Conservation (phyloP, 768 basidiomycete species). For the Hericium rajendrae region DNA sequence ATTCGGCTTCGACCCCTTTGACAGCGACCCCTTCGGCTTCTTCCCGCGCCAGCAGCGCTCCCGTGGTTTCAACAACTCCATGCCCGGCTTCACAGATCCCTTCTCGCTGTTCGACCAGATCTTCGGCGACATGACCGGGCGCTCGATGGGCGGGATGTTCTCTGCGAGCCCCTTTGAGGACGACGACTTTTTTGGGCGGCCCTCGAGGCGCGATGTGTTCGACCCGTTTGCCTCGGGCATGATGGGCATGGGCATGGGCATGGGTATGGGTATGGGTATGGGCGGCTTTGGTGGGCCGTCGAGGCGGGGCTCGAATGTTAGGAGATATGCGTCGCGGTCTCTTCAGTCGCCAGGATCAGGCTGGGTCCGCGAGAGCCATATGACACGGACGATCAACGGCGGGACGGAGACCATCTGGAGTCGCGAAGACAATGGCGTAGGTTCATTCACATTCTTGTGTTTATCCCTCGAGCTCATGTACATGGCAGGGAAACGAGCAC, state of each 20-base stretch:
- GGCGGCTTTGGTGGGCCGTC: background rate
- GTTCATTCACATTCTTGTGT: constrained; percentile 14
- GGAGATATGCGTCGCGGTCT: constrained; percentile 19
- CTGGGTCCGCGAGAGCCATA: constrained; percentile 42
- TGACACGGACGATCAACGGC: constrained; percentile 55
- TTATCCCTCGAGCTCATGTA: constrained; percentile 9
- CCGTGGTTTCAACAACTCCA: constrained; percentile 27
- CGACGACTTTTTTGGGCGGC: background rate
- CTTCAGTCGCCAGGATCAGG: constrained; percentile 29
- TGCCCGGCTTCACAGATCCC: constrained; percentile 59
- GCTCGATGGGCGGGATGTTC: constrained; percentile 21
- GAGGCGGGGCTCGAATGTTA: background rate
- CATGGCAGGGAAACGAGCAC: constrained; percentile 63
- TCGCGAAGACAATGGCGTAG: constrained; percentile 49
- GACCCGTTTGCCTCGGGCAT: background rate
- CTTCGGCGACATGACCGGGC: constrained; percentile 35
- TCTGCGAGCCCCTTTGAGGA: constrained; percentile 16
- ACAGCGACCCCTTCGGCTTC: background rate
- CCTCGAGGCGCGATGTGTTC: constrained; percentile 7
- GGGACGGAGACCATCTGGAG: constrained; percentile 49
- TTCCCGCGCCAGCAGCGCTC: constrained; percentile 2
- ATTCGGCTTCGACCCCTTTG: background rate
- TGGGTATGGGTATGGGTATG: constrained; percentile 1
- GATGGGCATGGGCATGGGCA: constrained; percentile 1
- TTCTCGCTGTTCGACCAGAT: constrained; percentile 66